Conservation (phyloP, 2,329 filamentous ascomycete genomes). For the Neofusicoccum kwambonambiense region DNA sequence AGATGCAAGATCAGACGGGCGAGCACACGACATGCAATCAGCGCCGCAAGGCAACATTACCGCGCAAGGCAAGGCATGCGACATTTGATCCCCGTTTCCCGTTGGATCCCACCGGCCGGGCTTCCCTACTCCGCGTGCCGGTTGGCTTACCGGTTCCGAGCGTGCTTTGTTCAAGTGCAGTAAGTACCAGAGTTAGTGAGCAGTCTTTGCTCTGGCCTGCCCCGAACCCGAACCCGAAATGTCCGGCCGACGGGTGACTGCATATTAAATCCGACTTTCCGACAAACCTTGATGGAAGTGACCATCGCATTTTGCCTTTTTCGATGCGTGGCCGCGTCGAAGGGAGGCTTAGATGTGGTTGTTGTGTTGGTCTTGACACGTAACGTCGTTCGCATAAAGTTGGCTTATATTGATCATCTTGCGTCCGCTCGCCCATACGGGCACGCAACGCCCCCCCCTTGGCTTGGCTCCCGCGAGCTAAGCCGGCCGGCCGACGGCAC, state of each 20-base stretch:
- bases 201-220: background rate
- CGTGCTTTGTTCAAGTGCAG: background rate
- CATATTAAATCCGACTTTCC: background rate
- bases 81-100: slow-evolving; percentile 2
- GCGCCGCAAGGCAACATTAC: background rate
- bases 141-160: slow-evolving; percentile 2
- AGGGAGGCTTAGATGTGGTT: slow-evolving; percentile 6
- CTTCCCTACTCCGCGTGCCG: background rate
- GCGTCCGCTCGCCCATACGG: background rate
- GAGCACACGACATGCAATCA: background rate
- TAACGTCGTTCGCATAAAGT: slow-evolving; percentile 15
- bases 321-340: background rate
- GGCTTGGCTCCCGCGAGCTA: slow-evolving; percentile 9
- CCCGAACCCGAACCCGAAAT: slow-evolving; percentile 1
- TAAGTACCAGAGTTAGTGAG: background rate
- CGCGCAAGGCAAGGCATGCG: background rate
- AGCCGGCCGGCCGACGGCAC: background rate
- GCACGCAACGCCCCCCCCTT: slow-evolving; percentile 2
- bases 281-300: background rate
- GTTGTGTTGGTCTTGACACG: background rate
- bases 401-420: slow-evolving; percentile 13
- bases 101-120: background rate
- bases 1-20: background rate
- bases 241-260: background rate
- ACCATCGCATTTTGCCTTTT: background rate